phyloP scores from a whole-genome alignment of 306 rosid genomes.

The Potentilla sterilis region DNA sequence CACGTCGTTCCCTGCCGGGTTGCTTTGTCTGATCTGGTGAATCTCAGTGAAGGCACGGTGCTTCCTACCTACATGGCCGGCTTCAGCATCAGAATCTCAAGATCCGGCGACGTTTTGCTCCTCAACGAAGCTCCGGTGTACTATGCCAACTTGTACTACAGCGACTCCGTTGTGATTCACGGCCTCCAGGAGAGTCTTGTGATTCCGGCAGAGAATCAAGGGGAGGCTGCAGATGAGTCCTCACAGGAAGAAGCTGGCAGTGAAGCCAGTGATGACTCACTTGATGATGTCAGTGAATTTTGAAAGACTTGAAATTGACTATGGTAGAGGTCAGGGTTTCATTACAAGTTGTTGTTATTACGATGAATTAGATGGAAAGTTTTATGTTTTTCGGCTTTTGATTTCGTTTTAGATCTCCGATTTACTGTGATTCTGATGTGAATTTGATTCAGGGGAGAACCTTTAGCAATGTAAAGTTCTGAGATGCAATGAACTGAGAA shows the following conservation, averaged over 20 bases:
- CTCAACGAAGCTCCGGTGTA: constrained; percentile 59
- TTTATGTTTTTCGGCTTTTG: not conserved
- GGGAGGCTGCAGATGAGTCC: constrained; percentile 9
- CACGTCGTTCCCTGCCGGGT: constrained; percentile 70
- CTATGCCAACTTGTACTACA: constrained; percentile 44
- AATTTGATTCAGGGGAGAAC: not conserved
- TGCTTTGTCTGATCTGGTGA: constrained; percentile 56
- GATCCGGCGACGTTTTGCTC: constrained; percentile 46
- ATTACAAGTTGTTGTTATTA: not conserved
- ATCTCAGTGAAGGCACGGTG: constrained; percentile 36
- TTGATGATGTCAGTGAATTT: constrained; percentile 39
- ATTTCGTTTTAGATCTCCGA: not conserved
- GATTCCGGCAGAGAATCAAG: constrained; percentile 1
- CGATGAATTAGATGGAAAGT: not conserved
- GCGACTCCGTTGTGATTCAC: constrained; percentile 60
- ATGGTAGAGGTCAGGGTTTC: not conserved
- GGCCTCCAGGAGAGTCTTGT: constrained; percentile 54
- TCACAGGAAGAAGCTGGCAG: not conserved
- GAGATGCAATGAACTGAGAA: not conserved
- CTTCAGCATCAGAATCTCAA: constrained; percentile 41
- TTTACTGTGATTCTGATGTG: not conserved
- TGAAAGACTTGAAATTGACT: constrained; percentile 21
- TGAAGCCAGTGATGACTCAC: constrained; percentile 17
- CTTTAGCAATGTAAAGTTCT: not conserved
- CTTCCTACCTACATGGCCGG: constrained; percentile 60